Evolutionary conservation across 2,329 filamentous ascomycete genomes (phyloP).

Genomic region (Aureobasidium leucospermi): DNA sequence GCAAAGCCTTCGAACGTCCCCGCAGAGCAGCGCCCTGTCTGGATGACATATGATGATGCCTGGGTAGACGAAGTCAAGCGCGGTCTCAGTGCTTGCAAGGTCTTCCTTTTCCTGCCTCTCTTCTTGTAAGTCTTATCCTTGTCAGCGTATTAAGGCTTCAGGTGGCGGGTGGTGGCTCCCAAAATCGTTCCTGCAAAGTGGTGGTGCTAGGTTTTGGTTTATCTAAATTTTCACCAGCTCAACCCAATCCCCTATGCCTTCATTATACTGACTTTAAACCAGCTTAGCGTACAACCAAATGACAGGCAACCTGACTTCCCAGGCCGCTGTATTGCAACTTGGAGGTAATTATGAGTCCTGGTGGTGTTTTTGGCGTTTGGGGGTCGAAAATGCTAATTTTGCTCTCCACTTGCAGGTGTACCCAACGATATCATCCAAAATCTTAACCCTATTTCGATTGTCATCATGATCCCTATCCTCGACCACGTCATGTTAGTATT

Average conservation of each 20-base stretch:
- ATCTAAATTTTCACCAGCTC: too few species aligned
- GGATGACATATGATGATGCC: constrained; percentile 74
- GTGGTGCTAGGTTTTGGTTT: neutral
- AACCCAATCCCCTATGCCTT: neutral
- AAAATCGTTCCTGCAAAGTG: too few species aligned
- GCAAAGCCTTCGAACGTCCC: constrained; percentile 58
- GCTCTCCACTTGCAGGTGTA: constrained; percentile 18
- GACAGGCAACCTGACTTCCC: constrained; percentile 42
- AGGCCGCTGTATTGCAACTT: constrained; percentile 36
- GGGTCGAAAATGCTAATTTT: too few species aligned
- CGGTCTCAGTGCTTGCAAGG: constrained; percentile 58
- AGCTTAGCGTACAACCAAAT: constrained; percentile 47
- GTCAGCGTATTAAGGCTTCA: too few species aligned
- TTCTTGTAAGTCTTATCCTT: constrained; percentile 33
- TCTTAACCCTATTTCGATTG: constrained; percentile 34
- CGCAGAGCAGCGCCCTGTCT: constrained; percentile 48
- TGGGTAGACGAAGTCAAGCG: constrained; percentile 73
- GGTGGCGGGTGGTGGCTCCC: too few species aligned
- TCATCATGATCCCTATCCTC: constrained; percentile 39
- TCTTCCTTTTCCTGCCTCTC: constrained; percentile 49
- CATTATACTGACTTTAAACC: neutral
- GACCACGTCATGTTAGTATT: constrained; percentile 30
- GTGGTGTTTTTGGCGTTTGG: constrained; percentile 28
- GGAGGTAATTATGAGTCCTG: constrained; percentile 18
- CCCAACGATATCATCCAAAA: constrained; percentile 42